A percentile compares a stretch with the other conserved stretches of the same genome.
Conservation (phyloP, 805 yeast species). For the Barnettozyma vustinii region DNA sequence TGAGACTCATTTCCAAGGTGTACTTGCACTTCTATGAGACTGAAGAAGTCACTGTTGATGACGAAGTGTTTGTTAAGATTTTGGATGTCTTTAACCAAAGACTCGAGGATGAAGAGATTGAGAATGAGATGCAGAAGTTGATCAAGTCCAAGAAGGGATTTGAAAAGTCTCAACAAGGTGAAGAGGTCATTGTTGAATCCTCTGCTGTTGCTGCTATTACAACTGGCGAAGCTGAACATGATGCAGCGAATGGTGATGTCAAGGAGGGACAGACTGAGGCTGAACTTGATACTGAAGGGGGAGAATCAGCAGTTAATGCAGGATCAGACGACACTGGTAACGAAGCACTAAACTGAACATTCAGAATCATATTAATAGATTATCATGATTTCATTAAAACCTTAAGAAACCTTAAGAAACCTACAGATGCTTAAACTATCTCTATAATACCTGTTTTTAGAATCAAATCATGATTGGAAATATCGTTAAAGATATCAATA, state of each 20-base stretch:
- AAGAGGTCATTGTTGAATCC: neutral
- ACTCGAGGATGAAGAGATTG: conserved; percentile 34
- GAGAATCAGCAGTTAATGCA: neutral
- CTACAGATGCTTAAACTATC: neutral
- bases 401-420: too few species aligned
- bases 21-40: conserved; percentile 42
- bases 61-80: conserved; percentile 33
- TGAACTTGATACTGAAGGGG: neutral
- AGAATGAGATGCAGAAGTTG: conserved; percentile 32
- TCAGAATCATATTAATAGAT: neutral
- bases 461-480: neutral
- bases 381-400: neutral
- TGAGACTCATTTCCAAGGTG: conserved; percentile 63
- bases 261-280: neutral
- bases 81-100: conserved; percentile 34
- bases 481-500: too few species aligned
- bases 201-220: neutral
- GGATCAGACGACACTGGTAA: neutral
- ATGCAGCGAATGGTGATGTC: neutral
- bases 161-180: conserved; percentile 14
- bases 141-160: conserved; percentile 32
- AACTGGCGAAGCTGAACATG: neutral
- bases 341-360: neutral
- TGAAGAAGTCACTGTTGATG: conserved; percentile 26
- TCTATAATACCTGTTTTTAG: neutral